These are phyloP conservation scores for Hyphodiscus hymeniophilus DNA, from an alignment of 495 filamentous ascomycete genomes.

Conservation along the genomic window DNA sequence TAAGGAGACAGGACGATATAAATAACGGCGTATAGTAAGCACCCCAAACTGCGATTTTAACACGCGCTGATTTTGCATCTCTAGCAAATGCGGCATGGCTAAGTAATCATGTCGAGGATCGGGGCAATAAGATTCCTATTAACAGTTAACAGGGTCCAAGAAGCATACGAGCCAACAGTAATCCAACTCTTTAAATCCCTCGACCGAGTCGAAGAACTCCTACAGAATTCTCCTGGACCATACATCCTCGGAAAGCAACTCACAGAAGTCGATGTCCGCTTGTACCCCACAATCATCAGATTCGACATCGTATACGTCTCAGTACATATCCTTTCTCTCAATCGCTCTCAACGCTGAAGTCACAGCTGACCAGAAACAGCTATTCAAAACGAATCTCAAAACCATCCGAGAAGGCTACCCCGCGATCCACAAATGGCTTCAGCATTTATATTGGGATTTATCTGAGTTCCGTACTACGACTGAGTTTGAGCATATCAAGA, in stretches of 20 bases:
- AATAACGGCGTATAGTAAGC: slow-evolving; percentile 34
- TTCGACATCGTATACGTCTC: slow-evolving; percentile 86
- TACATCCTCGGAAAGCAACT: slow-evolving; percentile 60
- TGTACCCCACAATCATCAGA: slow-evolving; percentile 68
- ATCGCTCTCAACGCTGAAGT: too few species aligned
- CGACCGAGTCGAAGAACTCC: slow-evolving; percentile 58
- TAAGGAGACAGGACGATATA: slow-evolving; percentile 40
- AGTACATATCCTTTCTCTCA: slow-evolving; percentile 3
- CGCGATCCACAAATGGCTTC: slow-evolving; percentile 56
- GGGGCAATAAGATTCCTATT: too few species aligned
- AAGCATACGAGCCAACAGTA: slow-evolving; percentile 64
- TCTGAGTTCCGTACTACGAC: too few species aligned
- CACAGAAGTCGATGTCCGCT: slow-evolving; percentile 74
- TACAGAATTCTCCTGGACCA: slow-evolving; percentile 41
- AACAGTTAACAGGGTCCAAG: slow-evolving; percentile 59
- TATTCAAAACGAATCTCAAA: slow-evolving; percentile 86
- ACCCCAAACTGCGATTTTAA: slow-evolving; percentile 47
- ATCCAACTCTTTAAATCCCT: slow-evolving; percentile 60
- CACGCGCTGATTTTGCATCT: too few species aligned
- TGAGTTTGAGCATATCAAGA: too few species aligned
- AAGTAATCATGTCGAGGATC: slow-evolving; percentile 79
- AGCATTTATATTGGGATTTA: slow-evolving; percentile 55
- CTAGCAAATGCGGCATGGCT: slow-evolving; percentile 69
- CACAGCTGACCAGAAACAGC: slow-evolving; percentile 20
- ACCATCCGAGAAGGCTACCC: slow-evolving; percentile 76